Evolutionary conservation across 2,329 filamentous ascomycete genomes (phyloP), one percentile per base, ranked within the genome.

Genomic region (Knoxdaviesia capensis): DNA sequence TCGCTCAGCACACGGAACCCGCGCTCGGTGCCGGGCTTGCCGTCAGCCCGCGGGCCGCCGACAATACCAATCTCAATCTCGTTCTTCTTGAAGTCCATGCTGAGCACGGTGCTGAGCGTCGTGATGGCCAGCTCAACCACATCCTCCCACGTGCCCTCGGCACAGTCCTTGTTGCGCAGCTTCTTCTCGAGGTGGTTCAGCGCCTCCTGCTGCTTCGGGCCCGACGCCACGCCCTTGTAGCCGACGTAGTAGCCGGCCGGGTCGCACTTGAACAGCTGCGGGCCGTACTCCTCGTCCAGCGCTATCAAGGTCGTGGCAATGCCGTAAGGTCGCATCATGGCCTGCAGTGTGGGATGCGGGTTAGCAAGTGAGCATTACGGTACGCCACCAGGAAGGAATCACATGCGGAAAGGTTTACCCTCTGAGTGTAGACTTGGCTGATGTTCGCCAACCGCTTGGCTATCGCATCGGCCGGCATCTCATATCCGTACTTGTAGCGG

Each of bases 161-260:
- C 90, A 53, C 73, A 70, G 55, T 96, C 87, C 77, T 94, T 94
- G 77, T 94, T 94, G 69, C 94, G 94, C 61, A 98, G 77, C 73
- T 96, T 96, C 79, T 96, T 96, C 74, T 98, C 90, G 45, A 98
- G 71, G 61, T 93, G 86, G 64, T 98, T 98, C 58, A 96, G 75
- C 48, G 90, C 90, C 70, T 98, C 90, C 61, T 98, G 90, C 61
- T 94, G 88, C 68, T 98, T 98, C 43, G 90, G 90, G 5, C 90
- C 90, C 6, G 90, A 92, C 42, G 90, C 85, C 39, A 90, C 96
- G 51, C 85, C 90, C 69, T 96, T 96, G 77, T 96, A 98, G 50
- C 90, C 90, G 44, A 88, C 86, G 59, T 90, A 96, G 69, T 98
- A 98, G 46, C 90, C 90, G 44, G 90, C 90, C 40, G 90, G 90